Percentiles rank a stretch among this genome's conserved stretches.
These are phyloP conservation scores for Staphylotrichum tortipilum DNA, from an alignment of 495 filamentous ascomycete species.

Conservation along the genomic window DNA sequence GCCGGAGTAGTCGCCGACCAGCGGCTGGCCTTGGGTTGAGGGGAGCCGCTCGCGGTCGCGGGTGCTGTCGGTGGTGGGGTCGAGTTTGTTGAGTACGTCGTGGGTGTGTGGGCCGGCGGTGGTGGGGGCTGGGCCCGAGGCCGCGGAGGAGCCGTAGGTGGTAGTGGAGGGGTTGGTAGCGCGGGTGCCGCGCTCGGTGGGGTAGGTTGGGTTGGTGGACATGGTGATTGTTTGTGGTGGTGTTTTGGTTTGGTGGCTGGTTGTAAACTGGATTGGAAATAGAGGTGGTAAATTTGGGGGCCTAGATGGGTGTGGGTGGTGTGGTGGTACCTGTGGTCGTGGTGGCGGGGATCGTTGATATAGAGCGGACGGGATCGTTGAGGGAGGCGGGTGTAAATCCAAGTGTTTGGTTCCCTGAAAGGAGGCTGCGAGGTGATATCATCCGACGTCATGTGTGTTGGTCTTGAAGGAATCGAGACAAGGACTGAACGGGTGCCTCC, in stretches of 20 bases:
- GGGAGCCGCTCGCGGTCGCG: constrained; percentile 26
- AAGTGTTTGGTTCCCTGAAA: too few relatives aligned
- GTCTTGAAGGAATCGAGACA: too few relatives aligned
- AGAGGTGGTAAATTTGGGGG: too few relatives aligned
- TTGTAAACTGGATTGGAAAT: too few relatives aligned
- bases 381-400: too few relatives aligned
- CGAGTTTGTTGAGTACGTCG: constrained; percentile 59
- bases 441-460: too few relatives aligned
- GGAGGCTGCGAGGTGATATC: too few relatives aligned
- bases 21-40: too few relatives aligned
- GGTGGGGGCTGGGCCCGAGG: constrained; percentile 24
- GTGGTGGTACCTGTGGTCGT: background rate
- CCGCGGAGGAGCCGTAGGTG: constrained; percentile 15
- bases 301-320: background rate
- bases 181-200: constrained; percentile 4
- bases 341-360: background rate
- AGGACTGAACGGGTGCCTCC: too few relatives aligned
- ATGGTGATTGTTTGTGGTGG: constrained; percentile 3
- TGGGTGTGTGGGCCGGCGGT: constrained; percentile 47
- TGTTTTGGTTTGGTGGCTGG: background rate
- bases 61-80: constrained; percentile 48
- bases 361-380: too few relatives aligned
- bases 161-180: background rate
- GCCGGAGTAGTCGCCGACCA: background rate
- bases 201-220: constrained; percentile 4